Evolutionary conservation across 2,329 filamentous ascomycete species (phyloP), one percentile per base, ranked within the genome.

Genomic region (Alternaria sp.): DNA sequence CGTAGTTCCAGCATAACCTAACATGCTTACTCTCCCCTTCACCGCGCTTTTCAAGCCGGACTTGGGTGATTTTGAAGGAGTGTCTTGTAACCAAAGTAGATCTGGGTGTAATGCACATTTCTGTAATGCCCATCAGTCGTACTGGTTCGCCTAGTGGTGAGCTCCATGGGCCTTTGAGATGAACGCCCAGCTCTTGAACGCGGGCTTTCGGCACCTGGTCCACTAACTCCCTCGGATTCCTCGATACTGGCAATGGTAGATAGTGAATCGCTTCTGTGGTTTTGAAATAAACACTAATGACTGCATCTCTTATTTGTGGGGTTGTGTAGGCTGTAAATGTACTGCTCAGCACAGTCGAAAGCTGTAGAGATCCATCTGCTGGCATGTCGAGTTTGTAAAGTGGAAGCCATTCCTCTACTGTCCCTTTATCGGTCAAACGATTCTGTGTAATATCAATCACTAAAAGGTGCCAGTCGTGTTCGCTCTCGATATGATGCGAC

Each of bases 341-440:
- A 3, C 5, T 23, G 13, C 37, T 33, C 14, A 31, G 44, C 2
- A 36, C 31, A 6, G n/a, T 24, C 0, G 13, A 36, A 5, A 74
- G 46, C 13, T 62, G 57, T 10, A 78, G 51, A 14, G 62, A 62
- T 1, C 58, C 64, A 39, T 74, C 56, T 5, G 65, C 65, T 21
- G 70, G 65, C 72, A 78, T 78, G 48, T 77, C 58, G 17, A 78
- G 52, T 21, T 67, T 71, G 53, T 73, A 78, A 1, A 79, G 62
- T 0, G 68, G 62, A 9, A 77, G 61, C n/a, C 37, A 60, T 33
- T 40, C 39, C 21, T 66, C 60, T 29, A 46, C 55, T 23, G 34
- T 54, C 1, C 21, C 29, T 10, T 46, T 24, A 3, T 14, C 2
- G 23, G 24, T 10, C 1, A 31, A 11, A 0, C 14, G 33, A 6